Percentiles rank a stretch among this genome's conserved stretches.
Evolutionary conservation across 768 basidiomycete species (phyloP).

Genomic region (Lactifluus pinguis): DNA sequence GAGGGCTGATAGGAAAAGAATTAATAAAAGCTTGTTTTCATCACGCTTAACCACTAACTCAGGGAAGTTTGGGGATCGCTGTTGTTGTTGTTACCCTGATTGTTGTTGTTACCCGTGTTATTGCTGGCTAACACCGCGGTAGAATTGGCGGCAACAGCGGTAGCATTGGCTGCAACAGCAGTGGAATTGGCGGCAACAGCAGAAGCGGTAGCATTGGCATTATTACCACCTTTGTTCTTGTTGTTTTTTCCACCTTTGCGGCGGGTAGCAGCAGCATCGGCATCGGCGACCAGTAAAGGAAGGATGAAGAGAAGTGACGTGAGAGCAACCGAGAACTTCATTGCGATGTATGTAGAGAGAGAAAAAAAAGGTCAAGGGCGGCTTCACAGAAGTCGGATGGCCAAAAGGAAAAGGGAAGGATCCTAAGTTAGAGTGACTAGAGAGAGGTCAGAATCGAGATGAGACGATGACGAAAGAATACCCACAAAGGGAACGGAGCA

Average conservation of each 20-base stretch:
- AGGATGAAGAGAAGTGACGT: constrained; percentile 3
- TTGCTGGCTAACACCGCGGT: not conserved
- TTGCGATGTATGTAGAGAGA: constrained; percentile 8
- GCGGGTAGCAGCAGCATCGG: not conserved
- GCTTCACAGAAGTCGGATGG: constrained; percentile 42
- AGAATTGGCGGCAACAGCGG: constrained; percentile 11
- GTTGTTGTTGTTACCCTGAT: not conserved
- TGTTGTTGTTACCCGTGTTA: not conserved
- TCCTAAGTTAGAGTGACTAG: constrained; percentile 24
- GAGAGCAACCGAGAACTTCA: constrained; percentile 17
- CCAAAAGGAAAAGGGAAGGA: constrained; percentile 28
- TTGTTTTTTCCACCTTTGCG: not conserved
- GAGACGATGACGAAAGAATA: constrained; percentile 1
- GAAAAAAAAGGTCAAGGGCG: constrained; percentile 1
- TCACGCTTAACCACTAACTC: constrained; percentile 20
- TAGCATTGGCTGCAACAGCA: not conserved
- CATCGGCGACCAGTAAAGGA: constrained; percentile 5
- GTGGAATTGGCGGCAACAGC: constrained; percentile 14
- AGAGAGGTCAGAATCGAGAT: constrained; percentile 8
- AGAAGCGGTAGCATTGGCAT: constrained; percentile 6
- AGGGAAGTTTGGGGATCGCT: constrained; percentile 39
- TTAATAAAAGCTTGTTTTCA: not conserved
- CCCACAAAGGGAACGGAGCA: constrained; percentile 29
- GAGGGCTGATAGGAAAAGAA: constrained; percentile 26
- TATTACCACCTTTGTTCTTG: not conserved